A percentile compares a stretch with the other conserved stretches of the same genome.
Conservation (phyloP, 2,329 filamentous ascomycete species). For the Trichophyton schoenleinii region DNA sequence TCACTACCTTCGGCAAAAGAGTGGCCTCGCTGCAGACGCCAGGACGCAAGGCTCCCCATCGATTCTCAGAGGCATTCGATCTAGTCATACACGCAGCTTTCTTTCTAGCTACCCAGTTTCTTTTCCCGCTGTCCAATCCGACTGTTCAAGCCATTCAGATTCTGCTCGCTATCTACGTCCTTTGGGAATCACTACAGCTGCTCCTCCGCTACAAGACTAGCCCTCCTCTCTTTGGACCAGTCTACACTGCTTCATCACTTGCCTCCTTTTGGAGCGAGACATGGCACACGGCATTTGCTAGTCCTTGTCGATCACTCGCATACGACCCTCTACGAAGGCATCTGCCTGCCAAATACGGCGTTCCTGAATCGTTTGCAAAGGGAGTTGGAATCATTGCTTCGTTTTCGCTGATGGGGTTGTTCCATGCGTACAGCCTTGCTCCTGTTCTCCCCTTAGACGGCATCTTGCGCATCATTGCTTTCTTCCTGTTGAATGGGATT, state of each 20-base stretch:
- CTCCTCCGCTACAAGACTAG: constrained; percentile 27
- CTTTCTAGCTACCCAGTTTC: constrained; percentile 25
- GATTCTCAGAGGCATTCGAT: constrained; percentile 24
- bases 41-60: constrained; percentile 2
- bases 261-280: constrained; percentile 32
- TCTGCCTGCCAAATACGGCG: constrained; percentile 19
- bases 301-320: constrained; percentile 29
- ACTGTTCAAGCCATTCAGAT: constrained; percentile 29
- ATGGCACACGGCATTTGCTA: constrained; percentile 33
- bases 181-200: constrained; percentile 30
- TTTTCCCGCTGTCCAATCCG: constrained; percentile 24
- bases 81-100: constrained; percentile 23
- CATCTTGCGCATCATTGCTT: constrained; percentile 24
- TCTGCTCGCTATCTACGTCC: constrained; percentile 29
- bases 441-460: constrained; percentile 24
- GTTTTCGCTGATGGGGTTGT: constrained; percentile 30
- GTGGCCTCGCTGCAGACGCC: not conserved
- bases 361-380: constrained; percentile 23
- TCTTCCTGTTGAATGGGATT: constrained; percentile 32
- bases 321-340: constrained; percentile 26
- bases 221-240: constrained; percentile 29
- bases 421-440: constrained; percentile 28
- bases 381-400: constrained; percentile 26
- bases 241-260: constrained; percentile 28
- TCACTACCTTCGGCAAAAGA: not conserved